phyloP scores from a whole-genome alignment of 1,284 basidiomycete genomes.

The Trametes sp. region DNA sequence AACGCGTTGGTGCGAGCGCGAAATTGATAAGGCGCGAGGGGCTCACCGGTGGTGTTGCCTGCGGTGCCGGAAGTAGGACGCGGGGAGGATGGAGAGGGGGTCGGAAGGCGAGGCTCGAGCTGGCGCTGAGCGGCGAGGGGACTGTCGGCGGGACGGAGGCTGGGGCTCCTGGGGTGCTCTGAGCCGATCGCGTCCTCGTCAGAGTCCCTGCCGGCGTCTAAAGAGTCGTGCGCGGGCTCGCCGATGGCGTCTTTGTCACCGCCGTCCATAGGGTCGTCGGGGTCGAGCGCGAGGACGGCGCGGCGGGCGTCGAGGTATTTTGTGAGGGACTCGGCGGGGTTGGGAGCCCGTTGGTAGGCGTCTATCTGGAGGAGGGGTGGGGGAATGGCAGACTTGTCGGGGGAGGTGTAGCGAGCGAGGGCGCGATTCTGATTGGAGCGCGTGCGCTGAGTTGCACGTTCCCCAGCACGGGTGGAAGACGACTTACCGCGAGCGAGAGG shows the following conservation, averaged over 20 bases:
- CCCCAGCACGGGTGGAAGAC: background rate
- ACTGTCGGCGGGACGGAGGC: conserved; percentile 29
- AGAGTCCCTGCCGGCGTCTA: conserved; percentile 30
- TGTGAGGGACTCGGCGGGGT: conserved; percentile 26
- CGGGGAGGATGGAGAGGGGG: conserved; percentile 26
- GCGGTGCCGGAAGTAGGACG: conserved; percentile 24
- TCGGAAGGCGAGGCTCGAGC: conserved; percentile 21
- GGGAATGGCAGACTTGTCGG: conserved; percentile 31
- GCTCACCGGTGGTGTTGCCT: conserved; percentile 31
- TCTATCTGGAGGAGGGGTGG: conserved; percentile 34
- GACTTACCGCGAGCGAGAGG: conserved; percentile 30
- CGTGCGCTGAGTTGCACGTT: conserved; percentile 16
- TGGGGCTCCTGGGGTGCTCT: conserved; percentile 32
- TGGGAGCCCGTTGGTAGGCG: conserved; percentile 26
- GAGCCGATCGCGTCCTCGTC: conserved; percentile 34
- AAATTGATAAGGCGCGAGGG: conserved; percentile 24
- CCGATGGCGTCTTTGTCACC: conserved; percentile 31
- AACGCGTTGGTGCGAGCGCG: conserved; percentile 24
- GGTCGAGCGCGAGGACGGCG: conserved; percentile 30
- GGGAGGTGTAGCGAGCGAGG: conserved; percentile 21
- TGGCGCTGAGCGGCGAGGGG: conserved; percentile 27
- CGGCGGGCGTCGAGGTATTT: conserved; percentile 30
- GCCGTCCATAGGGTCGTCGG: conserved; percentile 18
- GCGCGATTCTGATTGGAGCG: conserved; percentile 28
- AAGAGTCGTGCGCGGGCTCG: conserved; percentile 25